Conservation (phyloP, 2,329 filamentous ascomycete species). For the Apiospora malaysiana region DNA sequence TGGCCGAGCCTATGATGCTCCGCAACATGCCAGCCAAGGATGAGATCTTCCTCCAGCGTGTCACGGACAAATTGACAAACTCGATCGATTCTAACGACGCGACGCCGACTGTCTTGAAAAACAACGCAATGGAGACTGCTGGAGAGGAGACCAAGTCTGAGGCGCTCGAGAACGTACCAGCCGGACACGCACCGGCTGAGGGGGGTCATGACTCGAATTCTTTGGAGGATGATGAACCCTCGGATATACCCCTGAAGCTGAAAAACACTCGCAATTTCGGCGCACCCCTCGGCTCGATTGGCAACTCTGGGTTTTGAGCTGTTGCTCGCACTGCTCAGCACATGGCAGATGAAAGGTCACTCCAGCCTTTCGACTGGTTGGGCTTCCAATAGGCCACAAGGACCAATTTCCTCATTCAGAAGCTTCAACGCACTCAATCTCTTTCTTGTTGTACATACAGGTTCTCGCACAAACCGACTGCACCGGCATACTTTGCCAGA, state of each 20-base stretch:
- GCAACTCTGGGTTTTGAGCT: neutral
- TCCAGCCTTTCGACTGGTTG: neutral
- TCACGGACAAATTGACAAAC: constrained; percentile 58
- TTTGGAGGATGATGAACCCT: constrained; percentile 16
- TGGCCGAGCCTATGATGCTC: constrained; percentile 60
- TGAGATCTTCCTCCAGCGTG: constrained; percentile 56
- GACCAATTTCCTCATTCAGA: neutral
- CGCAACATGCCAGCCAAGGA: constrained; percentile 62
- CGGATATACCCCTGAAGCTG: constrained; percentile 25
- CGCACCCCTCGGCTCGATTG: constrained; percentile 22
- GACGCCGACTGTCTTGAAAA: constrained; percentile 48
- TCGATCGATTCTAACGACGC: constrained; percentile 54
- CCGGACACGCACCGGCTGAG: neutral
- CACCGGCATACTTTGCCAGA: neutral
- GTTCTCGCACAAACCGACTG: neutral
- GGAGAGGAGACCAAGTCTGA: neutral
- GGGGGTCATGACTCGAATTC: constrained; percentile 5
- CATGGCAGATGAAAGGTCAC: neutral
- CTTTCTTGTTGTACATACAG: constrained; percentile 4
- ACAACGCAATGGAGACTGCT: neutral
- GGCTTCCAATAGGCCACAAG: neutral
- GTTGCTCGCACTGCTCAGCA: neutral
- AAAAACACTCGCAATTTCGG: constrained; percentile 26
- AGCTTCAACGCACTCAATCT: neutral
- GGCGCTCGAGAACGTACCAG: too few relatives aligned